Evolutionary conservation across 1,284 basidiomycete genomes (phyloP), one percentile per base, ranked within the genome.

Genomic region (Malassezia globosa): DNA sequence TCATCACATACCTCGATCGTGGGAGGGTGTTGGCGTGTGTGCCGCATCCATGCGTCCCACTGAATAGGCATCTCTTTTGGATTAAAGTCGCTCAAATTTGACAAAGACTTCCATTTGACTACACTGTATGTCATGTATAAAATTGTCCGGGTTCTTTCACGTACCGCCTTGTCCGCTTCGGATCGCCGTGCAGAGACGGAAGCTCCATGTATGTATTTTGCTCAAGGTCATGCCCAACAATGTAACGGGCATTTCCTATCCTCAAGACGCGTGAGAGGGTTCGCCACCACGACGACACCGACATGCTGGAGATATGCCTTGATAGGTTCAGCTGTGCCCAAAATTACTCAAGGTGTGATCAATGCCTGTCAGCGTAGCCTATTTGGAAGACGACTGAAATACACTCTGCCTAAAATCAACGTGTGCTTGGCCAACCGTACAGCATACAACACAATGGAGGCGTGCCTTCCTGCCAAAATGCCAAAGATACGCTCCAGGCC

Each of bases 21-120:
- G 0, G 66, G 66, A 6, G 66, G 44, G 0, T 56, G 36, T 11
- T 57, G 21, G 1, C 66, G 40, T 3, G 66, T 69, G 31, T 69
- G 66, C 7, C 66, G 46, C 42, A 69, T 54, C 66, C 66, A 69
- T 45, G 62, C 62, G 23, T 58, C 55, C 66, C 66, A 69, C 44
- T 69, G 66, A 5, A 64, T 59, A 5, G 66, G 65, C 18, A 69
- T 55, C 6, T 55, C 54, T 21, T 53, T 46, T 31, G 64, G 66
- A 37, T 66, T 64, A 40, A 66, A 63, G 42, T 67, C 64, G 19
- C 42, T 42, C 10, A 42, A 16, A 7, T 40, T 18, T 6, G n/a
- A 22, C 37, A 18, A 37, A 3, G 19, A 26, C 11, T 35, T 35
- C 42, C 42, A 51, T 22, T 51, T 51, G 13, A 54, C 48, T 23